Evolutionary conservation across 2,329 filamentous ascomycete species (phyloP), one percentile per base, ranked within the genome.

Genomic region (Alternaria consortialis): DNA sequence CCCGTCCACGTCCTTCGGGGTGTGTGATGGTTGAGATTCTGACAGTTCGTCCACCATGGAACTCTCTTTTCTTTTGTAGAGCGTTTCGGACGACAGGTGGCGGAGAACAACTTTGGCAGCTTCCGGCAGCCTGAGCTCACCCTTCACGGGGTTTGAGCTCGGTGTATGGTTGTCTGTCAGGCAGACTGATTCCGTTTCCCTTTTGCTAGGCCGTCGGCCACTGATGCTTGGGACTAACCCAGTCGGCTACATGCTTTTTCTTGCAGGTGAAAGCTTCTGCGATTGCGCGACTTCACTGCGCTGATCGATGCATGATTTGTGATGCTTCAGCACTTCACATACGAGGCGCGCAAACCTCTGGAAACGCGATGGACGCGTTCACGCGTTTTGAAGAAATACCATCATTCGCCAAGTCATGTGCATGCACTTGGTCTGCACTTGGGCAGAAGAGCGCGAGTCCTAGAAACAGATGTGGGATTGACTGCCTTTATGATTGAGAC

Each of bases 31-130:
- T 94, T 81, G 91, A 94, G 61, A 86, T 82, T 86, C 91, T 87
- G 85, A 88, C 91, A 94, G 89, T 88, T 94, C 91, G 91, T 92
- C 92, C 74, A 88, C 86, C 66, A 78, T 73, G 78, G 92, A 89
- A 91, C 91, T 93, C 90, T 89, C 90, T 92, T 44, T 42, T 89
- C 68, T 60, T 76, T 75, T 46, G 74, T 80, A 89, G 91, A 91
- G 92, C 84, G 94, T 91, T 90, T 60, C 63, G 88, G 92, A 93
- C 91, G 92, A 97, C 93, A 95, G 91, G 89, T 95, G 34, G 53
- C 90, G 92, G 80, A 96, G 90, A 97, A 80, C 75, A 87, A 95
- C 84, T 84, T 80, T 82, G 83, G 80, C 81, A 80, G 79, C 83
- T 73, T 75, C 72, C 75, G 75, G 74, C 77, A 84, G 85, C 87